Evolutionary conservation across 148 eudicot species (phyloP), one percentile per base, ranked within the genome.

Genomic region (Cornus kousa): DNA sequence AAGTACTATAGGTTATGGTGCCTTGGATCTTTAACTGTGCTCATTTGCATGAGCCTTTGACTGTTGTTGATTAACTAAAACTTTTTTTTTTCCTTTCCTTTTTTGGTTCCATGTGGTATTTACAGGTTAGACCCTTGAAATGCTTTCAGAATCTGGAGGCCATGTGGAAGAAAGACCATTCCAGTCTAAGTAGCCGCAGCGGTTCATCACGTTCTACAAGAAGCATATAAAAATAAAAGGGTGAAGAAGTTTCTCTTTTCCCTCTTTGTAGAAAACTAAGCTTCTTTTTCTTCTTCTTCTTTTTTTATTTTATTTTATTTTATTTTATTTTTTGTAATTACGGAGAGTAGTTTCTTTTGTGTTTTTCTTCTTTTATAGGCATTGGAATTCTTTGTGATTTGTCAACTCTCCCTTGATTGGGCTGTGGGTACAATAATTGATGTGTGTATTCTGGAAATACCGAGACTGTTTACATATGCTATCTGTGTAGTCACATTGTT

Each of bases 91-190:
- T 14, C 17, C 23, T 60, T 62, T 19, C 22, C 62, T 7, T 4
- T 13, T 62, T 62, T 62, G 66, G 22, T 17, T 62, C 66, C 66
- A n/a, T 62, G 64, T 78, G 67, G 35, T 79, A 33, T 84, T 70
- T 73, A 40, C 92, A 95, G 97, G 88, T 91, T 66, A 79, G 89
- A 65, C 89, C 92, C 55, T 88, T 91, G 32, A 90, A 86, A 86
- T 93, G 93, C 88, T 95, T 95, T 71, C 90, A 84, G 74, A 78
- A 78, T 60, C 17, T 84, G 40, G 88, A 82, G 79, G 75, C 83
- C 65, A 79, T 77, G 70, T 83, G 83, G 88, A 83, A 75, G 80
- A 89, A 92, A 84, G 88, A 81, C 60, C 74, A 82, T 71, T 84
- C 90, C 69, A 85, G 80, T 84, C 72, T 78, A 59, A 86, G 90